Percentiles rank a stretch among this genome's conserved stretches.
These are phyloP conservation scores for Stephania yunnanensis DNA, from an alignment of 164 flowering plant genomes.

Conservation along the genomic window DNA sequence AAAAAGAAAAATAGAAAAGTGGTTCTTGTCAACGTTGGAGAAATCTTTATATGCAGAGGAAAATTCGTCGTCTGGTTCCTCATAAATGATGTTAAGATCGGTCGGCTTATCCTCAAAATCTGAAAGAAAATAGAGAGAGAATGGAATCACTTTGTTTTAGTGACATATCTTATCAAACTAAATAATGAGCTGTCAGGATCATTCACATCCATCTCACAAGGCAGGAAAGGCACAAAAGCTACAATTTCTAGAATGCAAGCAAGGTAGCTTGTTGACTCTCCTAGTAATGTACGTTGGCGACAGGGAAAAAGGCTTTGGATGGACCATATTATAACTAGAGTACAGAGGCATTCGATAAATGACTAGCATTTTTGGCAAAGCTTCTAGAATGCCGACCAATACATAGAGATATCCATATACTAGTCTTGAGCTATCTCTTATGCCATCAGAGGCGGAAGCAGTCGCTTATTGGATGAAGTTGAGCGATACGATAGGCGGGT, in stretches of 20 bases:
- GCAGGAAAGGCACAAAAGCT: not conserved
- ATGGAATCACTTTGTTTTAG: not conserved
- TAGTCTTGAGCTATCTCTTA: too few relatives aligned
- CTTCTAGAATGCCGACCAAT: too few relatives aligned
- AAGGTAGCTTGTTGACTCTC: not conserved
- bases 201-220: constrained; percentile 2
- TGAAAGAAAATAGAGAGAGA: not conserved
- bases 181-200: not conserved
- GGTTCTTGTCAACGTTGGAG: too few relatives aligned
- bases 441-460: constrained; percentile 3
- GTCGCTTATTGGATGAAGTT: not conserved
- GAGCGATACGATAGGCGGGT: not conserved
- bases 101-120: too few relatives aligned
- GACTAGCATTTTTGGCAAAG: too few relatives aligned
- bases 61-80: too few relatives aligned
- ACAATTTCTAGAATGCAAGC: constrained; percentile 4
- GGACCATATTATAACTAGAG: not conserved
- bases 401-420: too few relatives aligned
- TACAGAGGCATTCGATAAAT: too few relatives aligned
- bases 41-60: too few relatives aligned
- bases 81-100: too few relatives aligned
- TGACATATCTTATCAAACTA: not conserved
- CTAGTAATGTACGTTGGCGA: not conserved
- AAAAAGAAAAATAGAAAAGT: too few relatives aligned
- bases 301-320: not conserved